Conservation (phyloP, 106 monocot species). For the Alisma plantagoaquatica region DNA sequence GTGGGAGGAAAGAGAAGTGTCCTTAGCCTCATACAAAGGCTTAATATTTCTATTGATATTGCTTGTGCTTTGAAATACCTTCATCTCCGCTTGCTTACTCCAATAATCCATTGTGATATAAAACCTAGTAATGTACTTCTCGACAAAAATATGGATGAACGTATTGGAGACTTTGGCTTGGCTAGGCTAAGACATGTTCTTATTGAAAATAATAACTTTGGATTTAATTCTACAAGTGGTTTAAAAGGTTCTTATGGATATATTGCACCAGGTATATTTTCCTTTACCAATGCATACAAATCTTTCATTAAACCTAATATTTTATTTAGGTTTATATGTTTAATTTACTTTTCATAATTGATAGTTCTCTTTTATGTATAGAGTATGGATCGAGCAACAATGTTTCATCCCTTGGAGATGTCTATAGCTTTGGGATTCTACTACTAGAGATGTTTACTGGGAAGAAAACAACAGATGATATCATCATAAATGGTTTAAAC, state of each 20-base stretch:
- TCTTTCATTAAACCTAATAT: background rate
- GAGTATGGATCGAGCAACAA: too few species aligned
- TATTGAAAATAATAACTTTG: background rate
- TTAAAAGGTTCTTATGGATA: conserved; percentile 20
- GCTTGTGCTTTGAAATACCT: conserved; percentile 24
- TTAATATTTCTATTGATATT: conserved; percentile 9
- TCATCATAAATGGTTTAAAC: too few species aligned
- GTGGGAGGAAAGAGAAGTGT: background rate
- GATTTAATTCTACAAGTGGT: background rate
- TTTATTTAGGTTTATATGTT: background rate
- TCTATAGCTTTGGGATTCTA: too few species aligned
- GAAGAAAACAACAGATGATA: too few species aligned
- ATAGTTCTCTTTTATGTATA: too few species aligned
- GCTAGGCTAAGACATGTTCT: background rate
- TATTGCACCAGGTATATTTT: conserved; percentile 14
- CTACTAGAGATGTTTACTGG: too few species aligned
- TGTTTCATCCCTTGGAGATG: too few species aligned
- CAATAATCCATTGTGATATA: conserved; percentile 21
- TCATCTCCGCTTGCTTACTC: conserved; percentile 5
- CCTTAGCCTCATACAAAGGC: conserved; percentile 2
- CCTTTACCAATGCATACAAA: background rate
- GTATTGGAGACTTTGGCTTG: conserved; percentile 25
- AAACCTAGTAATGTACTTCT: too few species aligned
- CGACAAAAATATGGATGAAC: conserved; percentile 18
- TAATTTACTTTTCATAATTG: too few species aligned